phyloP scores from a whole-genome alignment of 2,329 filamentous ascomycete species.

The Penicillium verrucosum region DNA sequence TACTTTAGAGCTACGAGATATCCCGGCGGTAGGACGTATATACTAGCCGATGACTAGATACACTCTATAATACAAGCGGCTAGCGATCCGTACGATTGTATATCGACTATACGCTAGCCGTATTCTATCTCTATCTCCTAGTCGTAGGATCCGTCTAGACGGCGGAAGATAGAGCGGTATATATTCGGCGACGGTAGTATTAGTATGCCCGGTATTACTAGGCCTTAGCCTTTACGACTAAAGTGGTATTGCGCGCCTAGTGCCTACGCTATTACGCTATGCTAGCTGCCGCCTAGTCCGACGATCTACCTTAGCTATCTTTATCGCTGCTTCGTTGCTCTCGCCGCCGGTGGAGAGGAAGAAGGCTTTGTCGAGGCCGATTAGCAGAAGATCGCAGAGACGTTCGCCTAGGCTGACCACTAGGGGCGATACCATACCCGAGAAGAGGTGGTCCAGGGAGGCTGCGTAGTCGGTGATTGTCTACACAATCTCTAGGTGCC shows the following conservation, averaged over 20 bases:
- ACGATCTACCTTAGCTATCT: constrained; percentile 61
- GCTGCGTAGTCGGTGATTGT: constrained; percentile 50
- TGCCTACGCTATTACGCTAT: constrained; percentile 58
- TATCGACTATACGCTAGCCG: constrained; percentile 60
- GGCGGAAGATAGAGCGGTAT: constrained; percentile 60
- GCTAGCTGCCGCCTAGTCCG: constrained; percentile 57
- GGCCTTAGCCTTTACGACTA: constrained; percentile 20
- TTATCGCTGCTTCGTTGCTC: constrained; percentile 61
- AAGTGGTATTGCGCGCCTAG: constrained; percentile 46
- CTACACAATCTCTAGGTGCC: constrained; percentile 57
- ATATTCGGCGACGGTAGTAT: constrained; percentile 58
- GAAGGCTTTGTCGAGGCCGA: constrained; percentile 52
- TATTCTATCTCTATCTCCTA: constrained; percentile 64
- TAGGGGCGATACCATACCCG: constrained; percentile 57
- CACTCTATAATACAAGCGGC: constrained; percentile 63
- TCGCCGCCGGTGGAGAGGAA: constrained; percentile 59
- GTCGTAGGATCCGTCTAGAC: constrained; percentile 59
- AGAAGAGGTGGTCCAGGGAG: constrained; percentile 58
- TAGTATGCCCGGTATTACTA: constrained; percentile 54
- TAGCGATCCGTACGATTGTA: constrained; percentile 58
- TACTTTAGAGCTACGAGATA: constrained; percentile 57
- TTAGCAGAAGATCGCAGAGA: constrained; percentile 47
- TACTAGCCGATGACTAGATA: constrained; percentile 58
- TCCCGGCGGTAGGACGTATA: constrained; percentile 57
- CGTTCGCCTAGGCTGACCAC: constrained; percentile 54